These are phyloP conservation scores for Candida montana DNA, from an alignment of 805 yeast genomes.

Conservation along the genomic window DNA sequence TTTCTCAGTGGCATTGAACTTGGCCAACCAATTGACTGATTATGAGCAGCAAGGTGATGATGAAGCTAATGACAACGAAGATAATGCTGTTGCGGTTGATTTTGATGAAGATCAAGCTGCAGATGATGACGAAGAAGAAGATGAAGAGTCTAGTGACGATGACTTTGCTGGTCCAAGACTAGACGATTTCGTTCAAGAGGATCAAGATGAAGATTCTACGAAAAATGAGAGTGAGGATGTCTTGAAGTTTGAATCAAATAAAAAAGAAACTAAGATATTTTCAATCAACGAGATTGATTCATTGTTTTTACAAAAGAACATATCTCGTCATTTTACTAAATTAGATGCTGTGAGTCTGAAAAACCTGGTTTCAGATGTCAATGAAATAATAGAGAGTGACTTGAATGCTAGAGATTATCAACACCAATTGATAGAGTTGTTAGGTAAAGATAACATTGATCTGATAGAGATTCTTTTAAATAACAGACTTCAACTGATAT, in stretches of 20 bases:
- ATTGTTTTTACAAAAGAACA: constrained; percentile 49
- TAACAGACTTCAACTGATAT: constrained; percentile 48
- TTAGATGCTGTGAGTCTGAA: constrained; percentile 37
- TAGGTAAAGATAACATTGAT: constrained; percentile 47
- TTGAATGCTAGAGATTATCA: constrained; percentile 42
- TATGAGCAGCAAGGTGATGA: constrained; percentile 29
- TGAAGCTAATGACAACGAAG: constrained; percentile 37
- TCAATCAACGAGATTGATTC: constrained; percentile 38
- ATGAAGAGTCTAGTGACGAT: constrained; percentile 26
- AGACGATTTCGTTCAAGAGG: constrained; percentile 24
- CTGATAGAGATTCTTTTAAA: constrained; percentile 44
- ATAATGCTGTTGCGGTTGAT: constrained; percentile 31
- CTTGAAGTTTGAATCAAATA: constrained; percentile 15
- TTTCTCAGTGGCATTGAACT: constrained; percentile 25
- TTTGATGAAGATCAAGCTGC: constrained; percentile 26
- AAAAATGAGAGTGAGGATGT: constrained; percentile 20
- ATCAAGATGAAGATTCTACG: constrained; percentile 16
- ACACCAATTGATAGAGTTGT: constrained; percentile 43
- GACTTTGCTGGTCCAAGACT: constrained; percentile 31
- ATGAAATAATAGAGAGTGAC: constrained; percentile 33
- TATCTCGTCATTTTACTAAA: constrained; percentile 31
- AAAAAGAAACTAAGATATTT: constrained; percentile 14
- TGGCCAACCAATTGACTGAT: constrained; percentile 48
- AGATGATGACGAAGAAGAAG: constrained; percentile 24
- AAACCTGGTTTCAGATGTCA: constrained; percentile 35